Evolutionary conservation across 305 asterid genomes (phyloP).

Genomic region (Plantago rigida): DNA sequence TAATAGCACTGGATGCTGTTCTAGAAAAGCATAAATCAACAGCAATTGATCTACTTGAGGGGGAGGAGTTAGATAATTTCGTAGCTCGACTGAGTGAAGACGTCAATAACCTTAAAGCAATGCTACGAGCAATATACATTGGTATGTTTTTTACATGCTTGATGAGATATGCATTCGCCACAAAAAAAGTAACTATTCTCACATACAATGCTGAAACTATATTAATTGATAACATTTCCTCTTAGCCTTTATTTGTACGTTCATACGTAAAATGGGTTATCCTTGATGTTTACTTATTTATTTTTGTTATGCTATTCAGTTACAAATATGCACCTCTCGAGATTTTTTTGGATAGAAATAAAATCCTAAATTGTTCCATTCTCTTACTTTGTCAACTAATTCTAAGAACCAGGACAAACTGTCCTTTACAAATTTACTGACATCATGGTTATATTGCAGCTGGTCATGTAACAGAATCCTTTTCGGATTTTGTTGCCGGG

Average conservation of each 20-base stretch:
- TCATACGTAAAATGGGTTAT: too few relatives aligned
- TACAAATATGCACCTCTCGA: too few relatives aligned
- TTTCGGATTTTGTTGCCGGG: constrained; percentile 93
- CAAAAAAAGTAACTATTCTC: not conserved
- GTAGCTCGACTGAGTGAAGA: constrained; percentile 60
- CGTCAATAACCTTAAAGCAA: constrained; percentile 72
- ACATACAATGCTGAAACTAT: not conserved
- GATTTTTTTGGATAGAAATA: too few relatives aligned
- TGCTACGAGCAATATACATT: constrained; percentile 83
- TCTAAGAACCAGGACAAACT: not conserved
- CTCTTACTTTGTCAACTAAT: not conserved
- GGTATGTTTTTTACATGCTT: constrained; percentile 39
- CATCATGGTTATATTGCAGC: constrained; percentile 49
- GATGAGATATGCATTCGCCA: not conserved
- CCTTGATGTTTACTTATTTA: too few relatives aligned
- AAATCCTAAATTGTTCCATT: not conserved
- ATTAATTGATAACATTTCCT: not conserved
- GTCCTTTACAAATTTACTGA: constrained; percentile 12
- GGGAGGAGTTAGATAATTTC: constrained; percentile 65
- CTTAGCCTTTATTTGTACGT: too few relatives aligned
- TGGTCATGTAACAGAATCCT: constrained; percentile 92
- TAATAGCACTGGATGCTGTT: constrained; percentile 58
- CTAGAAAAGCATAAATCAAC: constrained; percentile 71
- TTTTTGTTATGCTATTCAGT: too few relatives aligned
- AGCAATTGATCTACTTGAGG: constrained; percentile 67